Percentiles rank a stretch among this genome's conserved stretches.
phyloP scores from a whole-genome alignment of 2,329 filamentous ascomycete genomes.

The Monosporascus sp. region DNA sequence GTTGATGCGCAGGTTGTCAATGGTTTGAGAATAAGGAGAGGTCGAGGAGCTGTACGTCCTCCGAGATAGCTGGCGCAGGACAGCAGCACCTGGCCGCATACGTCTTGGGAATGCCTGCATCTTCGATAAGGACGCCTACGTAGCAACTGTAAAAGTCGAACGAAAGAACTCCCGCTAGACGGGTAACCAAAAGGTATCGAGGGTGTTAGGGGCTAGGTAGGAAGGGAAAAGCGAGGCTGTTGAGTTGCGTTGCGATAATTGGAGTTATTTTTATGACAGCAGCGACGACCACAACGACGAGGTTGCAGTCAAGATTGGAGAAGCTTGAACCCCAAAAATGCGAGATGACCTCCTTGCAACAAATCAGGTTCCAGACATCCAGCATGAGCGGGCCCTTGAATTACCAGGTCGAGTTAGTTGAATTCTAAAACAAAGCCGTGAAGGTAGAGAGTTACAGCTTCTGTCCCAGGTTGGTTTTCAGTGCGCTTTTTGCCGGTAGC shows the following conservation, averaged over 20 bases:
- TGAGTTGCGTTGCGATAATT: not conserved
- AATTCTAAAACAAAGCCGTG: not conserved
- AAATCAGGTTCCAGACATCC: not conserved
- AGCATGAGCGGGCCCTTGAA: not conserved
- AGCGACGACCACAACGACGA: not conserved
- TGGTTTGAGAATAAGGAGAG: conserved; percentile 66
- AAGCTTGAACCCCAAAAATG: not conserved
- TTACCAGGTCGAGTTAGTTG: not conserved
- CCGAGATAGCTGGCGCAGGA: conserved; percentile 58
- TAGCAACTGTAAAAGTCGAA: not conserved
- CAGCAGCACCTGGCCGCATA: conserved; percentile 61
- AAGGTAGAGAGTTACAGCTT: not conserved
- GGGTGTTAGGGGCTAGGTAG: not conserved
- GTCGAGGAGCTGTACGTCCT: conserved; percentile 70
- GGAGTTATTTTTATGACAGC: not conserved
- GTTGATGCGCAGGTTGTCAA: conserved; percentile 89
- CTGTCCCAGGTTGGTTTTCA: not conserved
- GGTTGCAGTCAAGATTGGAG: not conserved
- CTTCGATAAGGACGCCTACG: conserved; percentile 26
- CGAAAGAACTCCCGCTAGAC: conserved; percentile 3
- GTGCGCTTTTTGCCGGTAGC: conserved; percentile 1
- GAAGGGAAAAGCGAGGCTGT: not conserved
- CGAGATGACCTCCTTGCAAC: not conserved
- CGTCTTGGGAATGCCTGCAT: conserved; percentile 87
- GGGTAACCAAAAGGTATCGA: not conserved